Base-by-base conservation (phyloP, 2,329 filamentous ascomycete genomes). In the Orbilia ellipsospora region DNA sequence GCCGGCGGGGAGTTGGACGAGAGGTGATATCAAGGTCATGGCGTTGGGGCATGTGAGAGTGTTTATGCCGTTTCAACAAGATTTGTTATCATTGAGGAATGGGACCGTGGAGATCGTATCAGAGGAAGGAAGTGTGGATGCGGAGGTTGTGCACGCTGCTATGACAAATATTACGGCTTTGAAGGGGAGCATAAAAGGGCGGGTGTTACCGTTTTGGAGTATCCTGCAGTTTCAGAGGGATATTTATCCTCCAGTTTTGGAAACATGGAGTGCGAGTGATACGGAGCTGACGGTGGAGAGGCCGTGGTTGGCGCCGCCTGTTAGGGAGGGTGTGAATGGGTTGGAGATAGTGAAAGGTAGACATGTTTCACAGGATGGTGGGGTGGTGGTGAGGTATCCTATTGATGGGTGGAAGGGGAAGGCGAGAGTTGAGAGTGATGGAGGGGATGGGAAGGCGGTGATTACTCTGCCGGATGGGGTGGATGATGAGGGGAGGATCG, bases 361-460 rank as follows among this genome's bases (percentile, higher is more conserved):
- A 4, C 67, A 72, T 60, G 31, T 36, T 5, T 44, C 60, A 1
- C 15, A 56, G 16, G 23, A 12, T 12, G 66, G 66, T 2, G 8
- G 8, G 18, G 45, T 64, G 16, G 15, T 15, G 16, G 60, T 65
- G 40, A 45, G 15, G 16, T 72, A 59, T 18, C 60, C 67, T 2
- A 45, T 13, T 1, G 60, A 26, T 13, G 20, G 36, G 28, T 72
- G 67, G 67, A 60, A 45, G 13, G 67, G 67, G 7, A 60, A 15
- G 4, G 45, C 62, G 4, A 26, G 28, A 4, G 60, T 72, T 13
- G 52, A 72, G 45, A 72, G 67, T 18, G 12, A 18, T 10, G 2
- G 28, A 6, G 28, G 16, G 13, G 16, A 40, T 4, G 60, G 16
- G 13, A 26, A 40, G 6, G 60, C 54, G 2, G 59, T 31, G 15